Evolutionary conservation across 768 basidiomycete genomes (phyloP), one percentile per base, ranked within the genome.

Genomic region (Neoboletus subvelutipes): DNA sequence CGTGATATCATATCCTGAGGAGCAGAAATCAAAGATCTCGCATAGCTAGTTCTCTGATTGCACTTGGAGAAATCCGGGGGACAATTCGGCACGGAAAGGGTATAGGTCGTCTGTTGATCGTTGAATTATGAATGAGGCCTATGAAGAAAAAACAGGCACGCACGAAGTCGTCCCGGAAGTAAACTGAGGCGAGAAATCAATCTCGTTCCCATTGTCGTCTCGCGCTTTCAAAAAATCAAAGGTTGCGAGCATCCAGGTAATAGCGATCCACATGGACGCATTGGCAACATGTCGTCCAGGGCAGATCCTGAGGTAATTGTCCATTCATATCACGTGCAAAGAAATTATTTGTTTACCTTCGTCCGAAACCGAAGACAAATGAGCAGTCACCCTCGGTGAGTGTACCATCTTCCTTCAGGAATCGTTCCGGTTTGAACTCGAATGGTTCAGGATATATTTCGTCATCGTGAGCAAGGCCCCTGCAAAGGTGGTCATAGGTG

Each of bases 381-480:
- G 61, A 39, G 33, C 2, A n/a, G 2, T 59, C 58, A 7, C 20
- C 36, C 8, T 55, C 56, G 7, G n/a, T 52, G 28, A 62, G 58
- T 5, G 57, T 50, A 18, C 59, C 69, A 45, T 71, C 55, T 13
- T 58, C 52, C 29, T 45, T 60, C 1, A 70, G 1, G 45, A 74
- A 81, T 13, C 80, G 70, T 20, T 75, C 73, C 12, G 80, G 81
- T 1, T 63, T 59, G 61, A 79, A 83, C 12, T 62, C 60, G 7
- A 73, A 62, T 5, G 81, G 78, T 41, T 78, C 61, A 2, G 69
- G 58, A 52, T 78, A 83, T 5, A 71, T 64, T 20, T 64, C 58
- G 43, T 68, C 67, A 43, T 80, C 73, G 36, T 75, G 74, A 10
- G 69, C 62, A 57, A 82, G 69, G 9, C 67, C 75, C 77, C 75